These are phyloP conservation scores for Cyberlindnera meyerae DNA, from an alignment of 805 yeast species.

Conservation along the genomic window DNA sequence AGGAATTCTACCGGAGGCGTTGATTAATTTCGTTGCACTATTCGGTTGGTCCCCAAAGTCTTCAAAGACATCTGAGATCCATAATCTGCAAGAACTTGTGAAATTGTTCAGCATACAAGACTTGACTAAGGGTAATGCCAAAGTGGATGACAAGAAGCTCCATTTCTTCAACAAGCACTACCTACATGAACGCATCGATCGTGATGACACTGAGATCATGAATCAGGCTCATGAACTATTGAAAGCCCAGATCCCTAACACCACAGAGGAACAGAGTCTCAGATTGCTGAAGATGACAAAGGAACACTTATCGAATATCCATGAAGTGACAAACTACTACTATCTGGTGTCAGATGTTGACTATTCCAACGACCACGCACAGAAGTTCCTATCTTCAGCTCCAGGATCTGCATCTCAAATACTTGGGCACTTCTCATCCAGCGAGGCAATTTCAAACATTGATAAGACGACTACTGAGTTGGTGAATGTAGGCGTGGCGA, in stretches of 20 bases:
- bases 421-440: constrained; percentile 9
- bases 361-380: constrained; percentile 24
- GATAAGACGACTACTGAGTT: constrained; percentile 6
- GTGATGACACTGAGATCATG: constrained; percentile 34
- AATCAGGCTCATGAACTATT: constrained; percentile 26
- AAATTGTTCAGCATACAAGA: constrained; percentile 58
- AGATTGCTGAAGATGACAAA: constrained; percentile 41
- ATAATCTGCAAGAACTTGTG: constrained; percentile 47
- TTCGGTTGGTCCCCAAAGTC: constrained; percentile 91
- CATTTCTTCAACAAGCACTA: constrained; percentile 73
- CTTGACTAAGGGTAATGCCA: constrained; percentile 89
- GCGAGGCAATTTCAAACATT: constrained; percentile 4
- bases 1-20: constrained; percentile 82
- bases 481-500: constrained; percentile 20
- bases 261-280: constrained; percentile 31
- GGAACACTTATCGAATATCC: constrained; percentile 45
- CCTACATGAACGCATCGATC: constrained; percentile 39
- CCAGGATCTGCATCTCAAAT: constrained; percentile 2
- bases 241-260: constrained; percentile 11
- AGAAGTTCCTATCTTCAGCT: constrained; percentile 28
- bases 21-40: constrained; percentile 79
- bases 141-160: constrained; percentile 76
- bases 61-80: constrained; percentile 45
- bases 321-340: constrained; percentile 47
- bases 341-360: constrained; percentile 41